phyloP scores from a whole-genome alignment of 2,329 filamentous ascomycete genomes.

The Pseudogymnoascus sp. region DNA sequence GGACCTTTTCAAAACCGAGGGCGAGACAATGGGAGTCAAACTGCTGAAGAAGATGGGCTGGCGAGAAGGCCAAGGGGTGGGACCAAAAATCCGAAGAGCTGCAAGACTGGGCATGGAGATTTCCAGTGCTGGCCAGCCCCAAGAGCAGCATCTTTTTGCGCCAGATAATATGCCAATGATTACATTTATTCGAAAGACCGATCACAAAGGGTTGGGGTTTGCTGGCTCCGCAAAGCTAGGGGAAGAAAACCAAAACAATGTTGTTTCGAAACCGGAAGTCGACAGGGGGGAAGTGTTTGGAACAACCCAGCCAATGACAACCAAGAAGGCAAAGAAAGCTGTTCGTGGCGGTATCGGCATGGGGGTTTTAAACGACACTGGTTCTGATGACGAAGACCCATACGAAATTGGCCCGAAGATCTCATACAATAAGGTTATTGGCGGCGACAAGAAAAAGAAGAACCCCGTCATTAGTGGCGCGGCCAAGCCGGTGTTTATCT shows the following conservation, averaged over 20 bases:
- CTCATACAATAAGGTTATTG: conserved; percentile 75
- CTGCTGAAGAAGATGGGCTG: conserved; percentile 90
- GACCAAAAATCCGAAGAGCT: conserved; percentile 71
- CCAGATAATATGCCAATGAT: conserved; percentile 72
- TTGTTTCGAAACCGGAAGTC: conserved; percentile 21
- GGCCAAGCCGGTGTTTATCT: conserved; percentile 68
- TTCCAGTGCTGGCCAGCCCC: conserved; percentile 32
- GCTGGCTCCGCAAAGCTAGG: conserved; percentile 50
- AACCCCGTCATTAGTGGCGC: conserved; percentile 52
- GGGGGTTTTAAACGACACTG: conserved; percentile 83
- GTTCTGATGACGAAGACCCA: conserved; percentile 90
- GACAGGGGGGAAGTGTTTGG: conserved; percentile 35
- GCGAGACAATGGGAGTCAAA: conserved; percentile 81
- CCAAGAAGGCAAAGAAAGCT: conserved; percentile 46
- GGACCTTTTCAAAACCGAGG: conserved; percentile 63
- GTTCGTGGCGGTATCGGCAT: conserved; percentile 69
- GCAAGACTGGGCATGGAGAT: conserved; percentile 55
- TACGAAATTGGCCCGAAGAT: conserved; percentile 89
- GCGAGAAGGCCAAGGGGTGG: conserved; percentile 88
- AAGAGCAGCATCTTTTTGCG: conserved; percentile 67
- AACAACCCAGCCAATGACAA: conserved; percentile 14
- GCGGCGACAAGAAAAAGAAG: conserved; percentile 74
- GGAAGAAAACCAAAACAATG: conserved; percentile 18
- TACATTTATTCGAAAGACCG: conserved; percentile 55
- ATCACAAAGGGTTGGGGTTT: conserved; percentile 65